phyloP scores from a whole-genome alignment of 345 rosid species.

The Heritiera fomes region DNA sequence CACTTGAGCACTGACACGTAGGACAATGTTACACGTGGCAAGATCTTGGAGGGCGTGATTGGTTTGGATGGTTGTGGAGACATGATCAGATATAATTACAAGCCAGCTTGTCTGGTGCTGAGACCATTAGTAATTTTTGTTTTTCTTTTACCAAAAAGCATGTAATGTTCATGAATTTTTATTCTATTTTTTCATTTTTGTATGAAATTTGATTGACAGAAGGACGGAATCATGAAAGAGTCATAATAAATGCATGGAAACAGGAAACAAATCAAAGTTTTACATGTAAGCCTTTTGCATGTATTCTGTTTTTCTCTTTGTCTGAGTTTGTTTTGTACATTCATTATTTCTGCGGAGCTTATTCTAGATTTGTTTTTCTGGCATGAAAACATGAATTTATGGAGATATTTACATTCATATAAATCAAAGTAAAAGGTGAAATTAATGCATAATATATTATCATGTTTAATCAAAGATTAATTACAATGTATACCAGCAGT shows the following conservation, averaged over 20 bases:
- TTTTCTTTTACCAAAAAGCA: slow-evolving; percentile 5
- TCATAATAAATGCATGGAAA: background rate
- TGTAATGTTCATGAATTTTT: background rate
- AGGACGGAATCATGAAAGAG: background rate
- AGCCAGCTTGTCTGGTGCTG: slow-evolving; percentile 36
- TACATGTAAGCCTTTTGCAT: background rate
- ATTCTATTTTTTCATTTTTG: background rate
- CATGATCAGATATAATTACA: background rate
- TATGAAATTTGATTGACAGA: background rate
- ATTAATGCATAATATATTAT: background rate
- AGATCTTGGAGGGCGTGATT: slow-evolving; percentile 21
- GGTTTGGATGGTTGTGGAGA: slow-evolving; percentile 11
- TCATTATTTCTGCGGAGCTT: no score
- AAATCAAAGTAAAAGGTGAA: background rate
- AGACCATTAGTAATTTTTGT: background rate
- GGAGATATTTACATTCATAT: no score
- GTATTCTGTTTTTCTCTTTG: background rate
- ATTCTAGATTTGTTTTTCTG: no score
- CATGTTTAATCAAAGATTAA: background rate
- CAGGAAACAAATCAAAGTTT: background rate
- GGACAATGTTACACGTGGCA: slow-evolving; percentile 35
- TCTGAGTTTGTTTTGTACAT: background rate
- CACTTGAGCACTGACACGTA: slow-evolving; percentile 30
- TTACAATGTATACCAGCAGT: no score
- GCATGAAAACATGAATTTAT: no score